These are phyloP conservation scores for Phytophthora sp. DNA, from an alignment of 352 stramenopile species.

Conservation along the genomic window DNA sequence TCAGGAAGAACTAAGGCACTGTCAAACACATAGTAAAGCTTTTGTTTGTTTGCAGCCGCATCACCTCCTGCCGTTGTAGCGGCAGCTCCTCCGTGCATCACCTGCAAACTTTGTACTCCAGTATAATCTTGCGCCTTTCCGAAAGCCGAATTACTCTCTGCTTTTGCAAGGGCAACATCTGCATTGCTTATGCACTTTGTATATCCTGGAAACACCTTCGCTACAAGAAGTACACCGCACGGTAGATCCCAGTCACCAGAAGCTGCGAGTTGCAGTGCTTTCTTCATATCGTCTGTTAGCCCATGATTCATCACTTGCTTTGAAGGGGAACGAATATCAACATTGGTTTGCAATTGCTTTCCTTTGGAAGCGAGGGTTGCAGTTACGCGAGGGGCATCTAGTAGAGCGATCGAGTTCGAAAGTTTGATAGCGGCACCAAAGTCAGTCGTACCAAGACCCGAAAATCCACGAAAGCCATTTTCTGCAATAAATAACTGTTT, in stretches of 20 bases:
- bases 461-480: slow-evolving; percentile 67
- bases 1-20: slow-evolving; percentile 79
- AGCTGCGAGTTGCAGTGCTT: slow-evolving; percentile 36
- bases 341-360: slow-evolving; percentile 15
- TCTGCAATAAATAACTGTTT: slow-evolving; percentile 74
- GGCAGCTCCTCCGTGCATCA: slow-evolving; percentile 27
- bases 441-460: slow-evolving; percentile 53
- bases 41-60: slow-evolving; percentile 44
- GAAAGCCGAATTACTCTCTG: slow-evolving; percentile 13
- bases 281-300: slow-evolving; percentile 59
- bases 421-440: slow-evolving; percentile 70
- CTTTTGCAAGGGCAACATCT: slow-evolving; percentile 21
- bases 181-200: slow-evolving; percentile 47
- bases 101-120: slow-evolving; percentile 66
- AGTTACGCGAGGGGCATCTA: slow-evolving; percentile 49
- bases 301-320: slow-evolving; percentile 6
- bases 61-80: slow-evolving; percentile 18
- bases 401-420: slow-evolving; percentile 73
- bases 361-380: slow-evolving; percentile 24
- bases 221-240: slow-evolving; percentile 61
- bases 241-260: slow-evolving; percentile 59
- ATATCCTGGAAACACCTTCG: slow-evolving; percentile 87
- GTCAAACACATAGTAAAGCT: slow-evolving; percentile 85
- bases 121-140: slow-evolving; percentile 37
- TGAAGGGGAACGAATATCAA: neutral